Conservation (phyloP, 345 rosid species). For the Kernera saxatilis region DNA sequence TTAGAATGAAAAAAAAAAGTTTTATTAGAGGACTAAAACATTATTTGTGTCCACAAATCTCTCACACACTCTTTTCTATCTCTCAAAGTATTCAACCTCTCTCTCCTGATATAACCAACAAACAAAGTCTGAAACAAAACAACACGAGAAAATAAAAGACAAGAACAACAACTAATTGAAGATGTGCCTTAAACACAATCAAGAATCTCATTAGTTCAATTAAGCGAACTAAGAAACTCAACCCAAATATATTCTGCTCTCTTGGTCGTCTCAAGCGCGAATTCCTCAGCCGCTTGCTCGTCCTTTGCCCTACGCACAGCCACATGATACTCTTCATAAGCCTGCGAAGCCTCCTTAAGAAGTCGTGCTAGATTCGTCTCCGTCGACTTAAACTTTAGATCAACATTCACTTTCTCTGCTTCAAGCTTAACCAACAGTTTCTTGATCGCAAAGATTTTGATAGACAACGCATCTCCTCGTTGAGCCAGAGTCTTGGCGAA, state of each 20-base stretch:
- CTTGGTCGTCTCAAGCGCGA: slow-evolving; percentile 29
- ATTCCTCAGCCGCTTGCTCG: slow-evolving; percentile 32
- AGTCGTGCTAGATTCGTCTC: slow-evolving; percentile 19
- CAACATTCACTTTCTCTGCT: slow-evolving; percentile 22
- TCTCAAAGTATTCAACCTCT: slow-evolving; percentile 16
- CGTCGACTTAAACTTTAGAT: slow-evolving; percentile 11
- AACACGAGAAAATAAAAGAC: slow-evolving; percentile 14
- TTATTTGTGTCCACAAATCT: slow-evolving; percentile 9
- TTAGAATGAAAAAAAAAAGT: neutral
- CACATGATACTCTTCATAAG: slow-evolving; percentile 29
- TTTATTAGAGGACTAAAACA: neutral
- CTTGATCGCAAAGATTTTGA: slow-evolving; percentile 27
- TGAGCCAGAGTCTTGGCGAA: slow-evolving; percentile 17
- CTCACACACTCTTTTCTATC: neutral
- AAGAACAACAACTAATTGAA: slow-evolving; percentile 26
- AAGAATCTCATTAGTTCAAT: slow-evolving; percentile 34
- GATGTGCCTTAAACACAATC: slow-evolving; percentile 12
- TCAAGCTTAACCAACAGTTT: slow-evolving; percentile 31
- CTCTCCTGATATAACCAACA: slow-evolving; percentile 26
- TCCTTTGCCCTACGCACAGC: slow-evolving; percentile 29
- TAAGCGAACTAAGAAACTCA: slow-evolving; percentile 33
- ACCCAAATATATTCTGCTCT: slow-evolving; percentile 32
- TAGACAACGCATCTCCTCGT: slow-evolving; percentile 15
- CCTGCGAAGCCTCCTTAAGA: slow-evolving; percentile 29
- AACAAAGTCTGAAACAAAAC: slow-evolving; percentile 31